phyloP scores from a whole-genome alignment of 169 alveolate genomes.

The Eimeria maxima region DNA sequence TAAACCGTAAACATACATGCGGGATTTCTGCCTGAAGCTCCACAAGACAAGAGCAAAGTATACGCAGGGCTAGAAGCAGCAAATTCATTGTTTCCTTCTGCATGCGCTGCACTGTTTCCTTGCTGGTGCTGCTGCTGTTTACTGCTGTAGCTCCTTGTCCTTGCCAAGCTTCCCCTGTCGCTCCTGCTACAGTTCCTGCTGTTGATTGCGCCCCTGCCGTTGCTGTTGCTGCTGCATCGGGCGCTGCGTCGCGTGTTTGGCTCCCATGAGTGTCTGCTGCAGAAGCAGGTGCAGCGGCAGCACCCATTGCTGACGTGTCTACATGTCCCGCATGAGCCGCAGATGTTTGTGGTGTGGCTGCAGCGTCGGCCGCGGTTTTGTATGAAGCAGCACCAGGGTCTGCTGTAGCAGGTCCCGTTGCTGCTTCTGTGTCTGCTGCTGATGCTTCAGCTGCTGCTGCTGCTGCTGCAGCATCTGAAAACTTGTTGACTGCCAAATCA shows the following conservation, averaged over 20 bases:
- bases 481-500: conserved; percentile 69
- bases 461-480: conserved; percentile 73
- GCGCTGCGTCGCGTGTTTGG: neutral
- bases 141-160: neutral
- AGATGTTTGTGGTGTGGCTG: neutral
- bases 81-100: conserved; percentile 48
- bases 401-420: neutral
- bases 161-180: neutral
- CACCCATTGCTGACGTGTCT: neutral
- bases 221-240: conserved; percentile 11
- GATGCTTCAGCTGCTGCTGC: conserved; percentile 68
- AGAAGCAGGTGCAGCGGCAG: neutral
- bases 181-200: neutral
- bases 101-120: conserved; percentile 30
- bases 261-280: neutral
- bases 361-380: too few species aligned
- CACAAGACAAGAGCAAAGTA: conserved; percentile 32
- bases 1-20: conserved; percentile 35
- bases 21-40: conserved; percentile 52
- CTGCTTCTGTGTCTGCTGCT: conserved; percentile 83
- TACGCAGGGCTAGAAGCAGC: conserved; percentile 64
- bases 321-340: neutral
- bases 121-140: conserved; percentile 72
- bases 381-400: too few species aligned
- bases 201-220: neutral